These are phyloP conservation scores for Aspergillus felis DNA, from an alignment of 2,329 filamentous ascomycete species.

Conservation along the genomic window DNA sequence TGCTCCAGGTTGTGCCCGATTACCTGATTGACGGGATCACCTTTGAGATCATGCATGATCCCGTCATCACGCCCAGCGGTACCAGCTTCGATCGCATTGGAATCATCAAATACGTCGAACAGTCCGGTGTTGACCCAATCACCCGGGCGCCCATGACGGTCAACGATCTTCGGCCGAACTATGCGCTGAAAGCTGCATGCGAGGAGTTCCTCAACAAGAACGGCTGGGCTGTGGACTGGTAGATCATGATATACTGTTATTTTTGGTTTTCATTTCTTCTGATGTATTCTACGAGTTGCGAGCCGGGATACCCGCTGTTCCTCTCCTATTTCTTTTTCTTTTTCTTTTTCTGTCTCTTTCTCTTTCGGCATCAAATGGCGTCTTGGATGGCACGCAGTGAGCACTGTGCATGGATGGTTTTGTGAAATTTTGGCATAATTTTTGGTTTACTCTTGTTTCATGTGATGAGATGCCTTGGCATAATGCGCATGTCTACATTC, in stretches of 20 bases:
- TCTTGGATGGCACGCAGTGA: not conserved
- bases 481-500: too few relatives aligned
- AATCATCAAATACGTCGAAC: conserved; percentile 78
- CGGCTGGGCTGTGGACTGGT: conserved; percentile 93
- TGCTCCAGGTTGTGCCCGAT: conserved; percentile 42
- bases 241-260: conserved; percentile 10
- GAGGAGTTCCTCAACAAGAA: conserved; percentile 81
- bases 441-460: too few relatives aligned
- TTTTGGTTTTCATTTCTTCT: conserved; percentile 1
- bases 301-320: not conserved
- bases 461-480: too few relatives aligned
- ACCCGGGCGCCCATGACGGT: conserved; percentile 70
- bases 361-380: not conserved
- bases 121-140: conserved; percentile 72
- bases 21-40: conserved; percentile 48
- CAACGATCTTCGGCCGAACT: conserved; percentile 73
- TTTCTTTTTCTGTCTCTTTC: not conserved
- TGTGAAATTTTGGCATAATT: too few relatives aligned
- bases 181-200: conserved; percentile 75
- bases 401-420: not conserved
- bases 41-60: conserved; percentile 51
- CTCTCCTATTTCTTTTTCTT: too few relatives aligned
- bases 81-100: conserved; percentile 85
- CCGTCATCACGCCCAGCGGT: conserved; percentile 64
- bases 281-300: not conserved